Percentiles rank a stretch among this genome's conserved stretches.
These are phyloP conservation scores for Aschersonia sp. DNA, from an alignment of 2,329 filamentous ascomycete species.

Conservation along the genomic window DNA sequence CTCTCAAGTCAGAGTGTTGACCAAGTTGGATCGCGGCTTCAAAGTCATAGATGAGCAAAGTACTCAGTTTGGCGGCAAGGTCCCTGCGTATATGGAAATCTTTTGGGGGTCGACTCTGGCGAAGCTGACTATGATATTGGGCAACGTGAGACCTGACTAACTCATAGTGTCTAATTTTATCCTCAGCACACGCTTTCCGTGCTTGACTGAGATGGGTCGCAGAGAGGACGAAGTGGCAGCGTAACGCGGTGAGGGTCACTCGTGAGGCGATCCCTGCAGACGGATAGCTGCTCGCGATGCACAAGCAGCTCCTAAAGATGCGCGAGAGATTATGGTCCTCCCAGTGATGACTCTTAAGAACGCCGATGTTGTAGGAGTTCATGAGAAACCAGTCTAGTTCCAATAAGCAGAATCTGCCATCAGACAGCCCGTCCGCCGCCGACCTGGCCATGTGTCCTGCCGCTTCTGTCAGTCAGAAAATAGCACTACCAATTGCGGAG, in stretches of 20 bases:
- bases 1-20: slow-evolving; percentile 49
- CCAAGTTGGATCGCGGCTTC: slow-evolving; percentile 56
- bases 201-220: slow-evolving; percentile 14
- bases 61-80: slow-evolving; percentile 45
- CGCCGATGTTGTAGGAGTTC: slow-evolving; percentile 64
- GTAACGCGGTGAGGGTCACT: slow-evolving; percentile 43
- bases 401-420: slow-evolving; percentile 33
- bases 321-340: slow-evolving; percentile 35
- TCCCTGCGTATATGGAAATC: slow-evolving; percentile 31
- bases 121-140: background rate
- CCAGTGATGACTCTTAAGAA: slow-evolving; percentile 44
- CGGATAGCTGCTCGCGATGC: slow-evolving; percentile 35
- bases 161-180: slow-evolving; percentile 46
- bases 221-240: slow-evolving; percentile 55
- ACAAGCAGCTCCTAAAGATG: slow-evolving; percentile 39
- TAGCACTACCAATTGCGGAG: too few relatives aligned
- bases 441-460: background rate
- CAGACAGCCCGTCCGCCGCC: background rate
- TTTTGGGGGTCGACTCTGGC: background rate
- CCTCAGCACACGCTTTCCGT: slow-evolving; percentile 9
- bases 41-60: slow-evolving; percentile 62
- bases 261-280: slow-evolving; percentile 22
- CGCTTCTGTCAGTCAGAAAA: background rate
- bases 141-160: slow-evolving; percentile 44
- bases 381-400: slow-evolving; percentile 78